Evolutionary conservation across 108 stramenopile species (phyloP).

Genomic region (Aurantiochytrium sp.): DNA sequence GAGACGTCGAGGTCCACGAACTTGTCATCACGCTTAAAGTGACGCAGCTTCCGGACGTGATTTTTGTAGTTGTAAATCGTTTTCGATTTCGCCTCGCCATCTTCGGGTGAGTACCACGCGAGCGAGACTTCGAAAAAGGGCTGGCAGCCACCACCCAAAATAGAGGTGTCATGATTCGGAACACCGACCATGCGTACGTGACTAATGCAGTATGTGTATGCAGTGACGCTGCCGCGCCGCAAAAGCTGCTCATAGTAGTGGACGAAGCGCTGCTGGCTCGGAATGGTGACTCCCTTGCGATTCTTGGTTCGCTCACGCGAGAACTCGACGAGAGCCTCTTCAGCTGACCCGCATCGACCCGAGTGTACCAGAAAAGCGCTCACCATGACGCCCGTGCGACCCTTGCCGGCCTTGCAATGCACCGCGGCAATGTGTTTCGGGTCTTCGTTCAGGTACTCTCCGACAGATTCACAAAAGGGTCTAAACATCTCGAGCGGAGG

Average conservation of each 20-base stretch:
- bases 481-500: slow-evolving; percentile 44
- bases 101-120: neutral
- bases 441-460: slow-evolving; percentile 39
- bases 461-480: slow-evolving; percentile 40
- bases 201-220: slow-evolving; percentile 13
- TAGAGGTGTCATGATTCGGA: neutral
- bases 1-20: slow-evolving; percentile 33
- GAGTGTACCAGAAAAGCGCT: slow-evolving; percentile 38
- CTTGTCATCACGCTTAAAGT: slow-evolving; percentile 27
- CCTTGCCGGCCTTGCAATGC: slow-evolving; percentile 66
- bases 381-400: slow-evolving; percentile 51
- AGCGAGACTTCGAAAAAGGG: slow-evolving; percentile 10
- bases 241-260: slow-evolving; percentile 34
- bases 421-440: slow-evolving; percentile 43
- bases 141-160: neutral
- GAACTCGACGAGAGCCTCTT: slow-evolving; percentile 30
- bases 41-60: neutral
- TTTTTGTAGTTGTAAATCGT: slow-evolving; percentile 11
- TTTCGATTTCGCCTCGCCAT: neutral
- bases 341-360: neutral
- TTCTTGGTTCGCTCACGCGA: slow-evolving; percentile 27
- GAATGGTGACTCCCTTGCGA: slow-evolving; percentile 42
- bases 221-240: neutral
- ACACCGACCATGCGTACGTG: slow-evolving; percentile 30
- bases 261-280: slow-evolving; percentile 33